Conservation (phyloP, 2,329 filamentous ascomycete genomes). For the Microcyclospora tardicrescens region DNA sequence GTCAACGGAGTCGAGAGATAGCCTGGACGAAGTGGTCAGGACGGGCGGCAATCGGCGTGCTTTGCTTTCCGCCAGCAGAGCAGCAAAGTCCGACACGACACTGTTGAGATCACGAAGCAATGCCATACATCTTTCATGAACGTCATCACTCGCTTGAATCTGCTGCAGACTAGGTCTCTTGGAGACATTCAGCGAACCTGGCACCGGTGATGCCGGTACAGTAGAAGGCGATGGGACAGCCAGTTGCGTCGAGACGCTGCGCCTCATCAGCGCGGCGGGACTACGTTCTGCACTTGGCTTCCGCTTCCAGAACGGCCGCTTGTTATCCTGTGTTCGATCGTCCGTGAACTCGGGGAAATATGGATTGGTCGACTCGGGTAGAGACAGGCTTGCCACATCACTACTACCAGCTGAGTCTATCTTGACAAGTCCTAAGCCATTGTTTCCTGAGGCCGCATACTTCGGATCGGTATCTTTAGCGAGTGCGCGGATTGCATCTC, state of each 20-base stretch:
- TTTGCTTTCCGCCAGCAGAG: constrained; percentile 66
- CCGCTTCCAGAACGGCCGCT: constrained; percentile 79
- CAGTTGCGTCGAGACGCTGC: constrained; percentile 42
- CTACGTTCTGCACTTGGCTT: constrained; percentile 48
- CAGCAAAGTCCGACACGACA: constrained; percentile 70
- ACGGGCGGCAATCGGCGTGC: constrained; percentile 50
- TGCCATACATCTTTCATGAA: constrained; percentile 72
- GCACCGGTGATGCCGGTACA: constrained; percentile 19
- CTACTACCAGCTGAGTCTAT: constrained; percentile 14
- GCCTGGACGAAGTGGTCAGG: constrained; percentile 32
- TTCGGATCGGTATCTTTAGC: constrained; percentile 72
- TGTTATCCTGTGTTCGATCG: constrained; percentile 34
- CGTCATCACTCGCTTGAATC: constrained; percentile 31
- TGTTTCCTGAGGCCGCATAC: constrained; percentile 29
- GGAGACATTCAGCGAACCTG: constrained; percentile 24
- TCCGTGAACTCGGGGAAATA: constrained; percentile 21
- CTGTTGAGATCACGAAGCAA: constrained; percentile 74
- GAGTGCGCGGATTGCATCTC: constrained; percentile 75
- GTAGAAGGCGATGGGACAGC: constrained; percentile 32
- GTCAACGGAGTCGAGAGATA: constrained; percentile 70
- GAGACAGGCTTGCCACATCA: constrained; percentile 25
- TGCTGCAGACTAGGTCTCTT: constrained; percentile 18
- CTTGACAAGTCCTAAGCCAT: constrained; percentile 19
- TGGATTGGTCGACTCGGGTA: constrained; percentile 20
- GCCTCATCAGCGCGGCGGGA: constrained; percentile 31